phyloP scores from a whole-genome alignment of 805 yeast species.

The Yamadazyma paraphyllophila region DNA sequence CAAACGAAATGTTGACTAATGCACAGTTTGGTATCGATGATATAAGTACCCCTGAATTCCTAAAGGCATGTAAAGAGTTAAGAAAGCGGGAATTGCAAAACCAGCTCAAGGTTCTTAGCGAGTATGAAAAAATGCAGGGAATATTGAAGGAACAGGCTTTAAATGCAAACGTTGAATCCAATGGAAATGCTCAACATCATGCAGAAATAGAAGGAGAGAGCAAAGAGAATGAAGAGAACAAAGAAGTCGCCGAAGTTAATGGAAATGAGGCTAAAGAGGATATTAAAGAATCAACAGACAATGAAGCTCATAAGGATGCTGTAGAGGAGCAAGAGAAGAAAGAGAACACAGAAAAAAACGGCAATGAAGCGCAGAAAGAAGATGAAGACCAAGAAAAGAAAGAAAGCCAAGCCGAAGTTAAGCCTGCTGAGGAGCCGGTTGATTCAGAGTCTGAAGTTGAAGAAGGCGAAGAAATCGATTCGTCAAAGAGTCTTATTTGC shows the following conservation, averaged over 20 bases:
- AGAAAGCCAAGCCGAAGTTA: not conserved
- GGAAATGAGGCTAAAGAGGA: too few species aligned
- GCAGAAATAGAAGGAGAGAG: conserved; percentile 3
- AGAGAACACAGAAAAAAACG: too few species aligned
- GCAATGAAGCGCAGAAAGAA: not conserved
- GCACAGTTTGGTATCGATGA: conserved; percentile 96
- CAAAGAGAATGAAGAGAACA: not conserved
- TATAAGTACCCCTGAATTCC: conserved; percentile 66
- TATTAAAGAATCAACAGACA: too few species aligned
- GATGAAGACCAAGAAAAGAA: not conserved
- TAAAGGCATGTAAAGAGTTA: conserved; percentile 73
- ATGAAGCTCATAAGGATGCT: not conserved
- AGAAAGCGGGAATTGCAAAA: conserved; percentile 61
- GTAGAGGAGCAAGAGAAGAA: not conserved
- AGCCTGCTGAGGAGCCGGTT: not conserved
- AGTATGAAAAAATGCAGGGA: conserved; percentile 20
- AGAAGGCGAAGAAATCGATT: conserved; percentile 12
- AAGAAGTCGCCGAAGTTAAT: too few species aligned
- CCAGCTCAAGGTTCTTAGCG: conserved; percentile 43
- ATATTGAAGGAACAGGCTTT: not conserved
- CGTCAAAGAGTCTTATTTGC: conserved; percentile 1
- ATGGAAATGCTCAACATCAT: too few species aligned
- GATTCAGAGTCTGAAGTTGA: conserved; percentile 36
- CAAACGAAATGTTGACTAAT: conserved; percentile 94
- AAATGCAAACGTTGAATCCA: too few species aligned